Evolutionary conservation across 192 early-diverging fungal genomes (phyloP), one percentile per base, ranked within the genome.

Genomic region (Rhizoclosmatium sp.): DNA sequence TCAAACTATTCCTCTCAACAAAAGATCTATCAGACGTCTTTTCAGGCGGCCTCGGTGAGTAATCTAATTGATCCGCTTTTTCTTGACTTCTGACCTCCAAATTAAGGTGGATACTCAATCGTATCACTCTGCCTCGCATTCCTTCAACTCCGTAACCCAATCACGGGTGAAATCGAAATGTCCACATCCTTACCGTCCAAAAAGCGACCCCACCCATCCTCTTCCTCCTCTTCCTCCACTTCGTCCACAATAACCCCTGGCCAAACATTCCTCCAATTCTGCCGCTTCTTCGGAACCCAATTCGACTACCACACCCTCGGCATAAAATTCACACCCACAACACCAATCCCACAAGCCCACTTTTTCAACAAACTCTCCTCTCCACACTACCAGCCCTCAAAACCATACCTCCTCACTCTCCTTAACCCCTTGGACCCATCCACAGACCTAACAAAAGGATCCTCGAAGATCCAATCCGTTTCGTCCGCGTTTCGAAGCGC

Each of bases 1-100:
- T 79, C 2, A 79, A 79, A 44, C 47, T 71, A 10, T 71, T 69
- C 21, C 60, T 79, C 4, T 16, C 21, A 3, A 46, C n/a, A 9
- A 45, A 58, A 31, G 69, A 48, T 0, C 59, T 79, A 16, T 42
- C 21, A 5, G 78, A 71, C 40, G 78, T 79, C 23, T 71, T 60
- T 39, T n/a, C 49, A 31, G 78, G 78, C 12, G 78, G 78, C 14
- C 59, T 79, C 1, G 78, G 78, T 60, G 44, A 54, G 68, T 66
- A 77, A 47, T 16, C 56, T 72, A 21, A 71, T 23, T 23, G 12
- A 21, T 3, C 44, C 7, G 19, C 31, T 0, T 39, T 3, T 4
- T 23, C 16, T 72, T 48, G 14, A 0, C 42, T 51, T 31, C 31
- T 23, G 16, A 7, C 39, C 9, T 40, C 39, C 7, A 51, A 21